Evolutionary conservation across 2,329 filamentous ascomycete genomes (phyloP), one percentile per base, ranked within the genome.

Genomic region (Xylariaceae sp.): DNA sequence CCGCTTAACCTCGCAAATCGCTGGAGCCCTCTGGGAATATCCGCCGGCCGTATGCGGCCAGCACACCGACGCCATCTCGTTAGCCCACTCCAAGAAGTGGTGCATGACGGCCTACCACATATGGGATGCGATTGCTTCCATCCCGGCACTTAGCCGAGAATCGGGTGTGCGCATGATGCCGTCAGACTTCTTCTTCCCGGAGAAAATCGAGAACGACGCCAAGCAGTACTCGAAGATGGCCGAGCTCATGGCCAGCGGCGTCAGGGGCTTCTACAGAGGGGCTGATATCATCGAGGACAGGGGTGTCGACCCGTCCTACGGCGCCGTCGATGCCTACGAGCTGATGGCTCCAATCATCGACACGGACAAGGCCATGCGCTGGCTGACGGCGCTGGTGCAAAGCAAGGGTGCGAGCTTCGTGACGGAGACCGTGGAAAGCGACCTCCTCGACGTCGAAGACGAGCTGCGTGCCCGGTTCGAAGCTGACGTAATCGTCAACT

Each of bases 11-110:
- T 76, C 74, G 0, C 74, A 77, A 57, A 73, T 76, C 48, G 73
- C 74, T 1, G 75, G 74, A 12, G 74, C 75, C 0, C 66, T 77
- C 1, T 77, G 74, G 75, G 74, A 78, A 55, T 74, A 67, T 48
- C 73, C 74, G 22, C 74, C 74, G 0, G 73, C 72, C 0, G 72
- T 72, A 1, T 77, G 75, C 55, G 75, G 74, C 3, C 66, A 69
- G 30, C 72, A 76, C 49, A 72, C 70, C 1, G 71, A 73, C 59
- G 66, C 66, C 41, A 71, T 72, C 43, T 73, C 69, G 0, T 63
- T 74, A 15, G 65, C 69, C 9, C 65, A 72, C 48, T 74, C 71
- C 2, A 74, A 73, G 59, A 62, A 62, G 34, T 75, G 72, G 71
- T 69, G 67, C 49, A 71, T 75, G 68, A 69, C 66, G 5, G 64